Evolutionary conservation across 176 grass and related monocot genomes (phyloP).

Genomic region (Phoenix dactylifera): DNA sequence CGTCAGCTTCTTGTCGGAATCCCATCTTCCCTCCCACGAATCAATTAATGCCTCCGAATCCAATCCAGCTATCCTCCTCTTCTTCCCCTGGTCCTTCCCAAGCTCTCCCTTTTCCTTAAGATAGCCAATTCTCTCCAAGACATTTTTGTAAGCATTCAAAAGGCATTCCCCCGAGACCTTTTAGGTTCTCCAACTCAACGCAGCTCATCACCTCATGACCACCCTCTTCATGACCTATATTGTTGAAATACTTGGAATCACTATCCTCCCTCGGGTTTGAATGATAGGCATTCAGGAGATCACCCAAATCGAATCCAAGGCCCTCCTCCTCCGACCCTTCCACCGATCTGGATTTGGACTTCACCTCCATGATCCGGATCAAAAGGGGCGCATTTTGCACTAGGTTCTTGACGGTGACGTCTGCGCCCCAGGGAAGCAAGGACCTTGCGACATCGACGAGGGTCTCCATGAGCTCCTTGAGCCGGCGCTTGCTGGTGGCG

Average conservation of each 20-base stretch:
- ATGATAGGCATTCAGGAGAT: conserved; percentile 21
- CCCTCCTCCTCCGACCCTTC: conserved; percentile 31
- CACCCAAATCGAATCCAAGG: conserved; percentile 22
- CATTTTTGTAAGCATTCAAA: conserved; percentile 61
- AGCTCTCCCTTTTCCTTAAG: conserved; percentile 40
- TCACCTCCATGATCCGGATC: conserved; percentile 57
- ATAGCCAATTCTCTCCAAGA: conserved; percentile 39
- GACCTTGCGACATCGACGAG: conserved; percentile 36
- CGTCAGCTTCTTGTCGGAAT: conserved; percentile 36
- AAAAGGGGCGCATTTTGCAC: conserved; percentile 39
- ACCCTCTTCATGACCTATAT: background rate
- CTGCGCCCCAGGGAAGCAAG: conserved; percentile 58
- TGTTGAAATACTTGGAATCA: conserved; percentile 43
- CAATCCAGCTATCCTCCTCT: conserved; percentile 26
- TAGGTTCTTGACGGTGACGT: conserved; percentile 53
- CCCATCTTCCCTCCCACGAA: conserved; percentile 27
- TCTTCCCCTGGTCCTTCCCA: conserved; percentile 39
- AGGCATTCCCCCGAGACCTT: conserved; percentile 43
- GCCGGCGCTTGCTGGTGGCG: conserved; percentile 34
- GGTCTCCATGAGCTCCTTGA: conserved; percentile 41
- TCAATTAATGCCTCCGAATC: conserved; percentile 34
- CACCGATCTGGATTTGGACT: conserved; percentile 23
- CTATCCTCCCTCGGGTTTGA: conserved; percentile 1
- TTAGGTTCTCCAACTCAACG: conserved; percentile 21
- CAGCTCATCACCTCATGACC: conserved; percentile 3